Base-by-base conservation (phyloP, 1,284 basidiomycete species). In the Coniophora puteana region DNA sequence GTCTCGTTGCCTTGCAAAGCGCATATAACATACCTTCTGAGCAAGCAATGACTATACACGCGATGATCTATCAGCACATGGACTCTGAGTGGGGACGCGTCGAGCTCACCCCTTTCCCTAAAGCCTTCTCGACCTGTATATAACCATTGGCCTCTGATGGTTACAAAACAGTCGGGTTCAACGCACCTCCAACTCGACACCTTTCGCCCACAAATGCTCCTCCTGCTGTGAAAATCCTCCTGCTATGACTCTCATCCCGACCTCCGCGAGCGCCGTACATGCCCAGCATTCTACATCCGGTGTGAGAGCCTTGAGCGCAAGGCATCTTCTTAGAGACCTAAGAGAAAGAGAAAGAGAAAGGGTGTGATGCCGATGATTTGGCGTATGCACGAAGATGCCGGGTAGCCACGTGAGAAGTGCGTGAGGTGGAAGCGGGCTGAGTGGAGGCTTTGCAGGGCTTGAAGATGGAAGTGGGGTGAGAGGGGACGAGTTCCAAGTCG, bases 191-290 rank as follows among this genome's bases (percentile, higher is more conserved):
- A 46, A 51, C 46, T 77, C 73, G 3, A 80, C 61, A 20, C 68
- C 74, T 20, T 55, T 51, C 6, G 73, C 63, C 78, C 75, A 72
- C 22, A 53, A 39, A 53, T 68, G 46, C 36, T 65, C 64, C 8
- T 61, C 66, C 25, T 57, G 54, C 30, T 61, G 52, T 38, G 61
- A 62, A 41, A 72, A 65, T 18, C 76, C 69, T 20, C 70, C 69
- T 21, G 62, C 62, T 41, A 76, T 64, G 34, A 76, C 69, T 48
- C 66, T 66, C 57, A 85, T 67, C 7, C 81, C 83, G 4, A 84
- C 48, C 59, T 88, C 84, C 0, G 77, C 83, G 2, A 85, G 51
- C 2, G 72, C 71, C 1, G 76, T 77, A 78, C 80, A 84, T 1
- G 81, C 80, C 2, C 78, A 64, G 51, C 81, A 84, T 51, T 87